Evolutionary conservation across 371 early-diverging fungal genomes (phyloP), one percentile per base, ranked within the genome.

Genomic region (Syncephalastrum racemosum): DNA sequence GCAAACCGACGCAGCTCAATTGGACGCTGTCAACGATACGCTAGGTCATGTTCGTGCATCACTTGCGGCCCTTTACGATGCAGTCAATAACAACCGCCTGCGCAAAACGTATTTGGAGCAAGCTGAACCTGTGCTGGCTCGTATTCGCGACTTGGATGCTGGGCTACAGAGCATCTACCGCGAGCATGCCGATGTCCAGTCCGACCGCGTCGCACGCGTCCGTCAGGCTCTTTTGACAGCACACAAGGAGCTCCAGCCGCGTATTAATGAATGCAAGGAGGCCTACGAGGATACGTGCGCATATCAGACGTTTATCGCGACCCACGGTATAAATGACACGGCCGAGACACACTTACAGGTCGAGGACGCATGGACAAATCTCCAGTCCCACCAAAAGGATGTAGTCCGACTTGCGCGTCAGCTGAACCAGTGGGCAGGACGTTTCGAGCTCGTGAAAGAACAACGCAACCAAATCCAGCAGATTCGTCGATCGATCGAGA

Each of bases 211-310:
- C 22, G 16, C 19, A 31, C 56, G 10, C 60, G 62, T 20, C 36
- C 58, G 62, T n/a, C 67, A 65, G 23, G 50, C 47, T 7, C n/a
- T 75, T 18, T 56, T 59, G 2, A 45, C 36, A 8, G 45, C 54
- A 5, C 64, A 75, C 40, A 66, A 58, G 43, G 59, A 69, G n/a
- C 55, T 67, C 1, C 68, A 71, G 39, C 62, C 68, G 20, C 42
- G 52, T 2, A 45, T 71, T 16, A 41, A 41, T 4, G 75, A 72
- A 5, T 70, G 73, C 24, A 59, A 68, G 52, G 79, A 75, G 18
- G 63, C 69, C 6, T 78, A 75, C 23, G 73, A 75, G n/a, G 79
- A 78, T 27, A 58, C 71, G 2, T 62, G 68, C 16, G 70, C 70
- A 12, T 73, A 75, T 19, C 67, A 68, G 42, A 60, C 58, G 24